Base-by-base conservation (phyloP, 495 filamentous ascomycete genomes). In the Alectoria sarmentosa region DNA sequence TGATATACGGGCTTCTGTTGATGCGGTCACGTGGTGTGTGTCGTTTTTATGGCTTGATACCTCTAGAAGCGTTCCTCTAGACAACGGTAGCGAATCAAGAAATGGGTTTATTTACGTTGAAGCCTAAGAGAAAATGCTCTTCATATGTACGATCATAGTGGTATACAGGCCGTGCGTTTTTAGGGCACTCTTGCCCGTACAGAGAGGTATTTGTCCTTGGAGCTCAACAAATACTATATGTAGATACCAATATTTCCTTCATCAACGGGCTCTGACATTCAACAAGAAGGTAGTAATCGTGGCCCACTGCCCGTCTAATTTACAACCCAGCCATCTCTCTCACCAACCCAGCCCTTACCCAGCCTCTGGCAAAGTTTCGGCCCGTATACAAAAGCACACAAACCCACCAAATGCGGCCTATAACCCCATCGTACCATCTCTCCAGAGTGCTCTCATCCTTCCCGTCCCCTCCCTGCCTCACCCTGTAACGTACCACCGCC, bases 301-400 rank as follows among this genome's bases (percentile, higher is more conserved):
- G 49, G 28, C 28, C 4, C 0, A 54, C 4, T 30, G 28, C 28
- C 49, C 17, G 14, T 63, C 44, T n/a, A 56, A 28, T 32, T 42
- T 60, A 65, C 44, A 63, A 28, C 52, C 63, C 66, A 54, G 69
- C 60, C 66, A 71, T 69, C 46, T 71, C 69, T 49, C 69, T 69
- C 10, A 71, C 66, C 58, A 71, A 48, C 19, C 69, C 69, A 34
- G 69, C 69, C n/a, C 41, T 62, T 21, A 69, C 67, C 69, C 69
- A 71, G 6, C 69, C 69, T 63, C 69, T 39, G 4, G 69, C 69
- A 48, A 71, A 71, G 44, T 69, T 66, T 11, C 69, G 58, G 3
- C 69, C 69, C 7, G 46, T 68, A 56, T 65, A 69, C 32, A 71
- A 26, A 36, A 71, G 38, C 4, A 71, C 64, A 28, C 41, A 60